Evolutionary conservation across 306 rosid species (phyloP).

Genomic region (Vachellia pachyceras): DNA sequence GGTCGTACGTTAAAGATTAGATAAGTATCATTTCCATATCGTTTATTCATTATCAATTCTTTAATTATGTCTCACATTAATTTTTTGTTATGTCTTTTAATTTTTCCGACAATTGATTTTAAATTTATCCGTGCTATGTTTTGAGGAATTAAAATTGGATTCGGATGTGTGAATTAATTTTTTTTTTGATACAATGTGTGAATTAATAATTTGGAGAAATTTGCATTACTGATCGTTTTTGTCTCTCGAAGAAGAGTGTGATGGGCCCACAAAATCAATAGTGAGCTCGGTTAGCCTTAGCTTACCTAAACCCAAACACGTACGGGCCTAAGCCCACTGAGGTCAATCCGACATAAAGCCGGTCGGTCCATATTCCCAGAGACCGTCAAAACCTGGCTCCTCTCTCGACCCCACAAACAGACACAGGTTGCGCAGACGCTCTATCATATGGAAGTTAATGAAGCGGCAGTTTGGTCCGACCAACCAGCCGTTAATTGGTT

Average conservation of each 20-base stretch:
- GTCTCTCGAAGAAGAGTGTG: too few relatives aligned
- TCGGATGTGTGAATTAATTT: too few relatives aligned
- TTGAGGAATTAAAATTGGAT: too few relatives aligned
- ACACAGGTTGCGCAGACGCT: background rate
- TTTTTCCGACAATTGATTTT: too few relatives aligned
- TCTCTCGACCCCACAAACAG: background rate
- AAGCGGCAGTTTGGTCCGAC: background rate
- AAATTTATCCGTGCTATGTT: too few relatives aligned
- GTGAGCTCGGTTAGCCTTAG: background rate
- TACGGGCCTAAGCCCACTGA: background rate
- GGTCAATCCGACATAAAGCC: background rate
- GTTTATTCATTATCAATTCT: too few relatives aligned
- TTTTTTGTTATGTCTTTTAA: too few relatives aligned
- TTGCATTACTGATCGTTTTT: background rate
- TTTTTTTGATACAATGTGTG: too few relatives aligned
- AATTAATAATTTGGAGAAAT: background rate
- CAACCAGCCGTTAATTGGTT: background rate
- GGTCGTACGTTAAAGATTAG: too few relatives aligned
- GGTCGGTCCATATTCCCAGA: background rate
- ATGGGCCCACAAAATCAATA: background rate
- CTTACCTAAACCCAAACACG: background rate
- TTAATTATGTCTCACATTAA: too few relatives aligned
- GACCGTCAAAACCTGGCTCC: background rate
- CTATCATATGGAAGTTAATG: background rate
- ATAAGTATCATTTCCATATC: too few relatives aligned